Base-by-base conservation (phyloP, 2,329 filamentous ascomycete genomes). In the Amylocarpus encephaloides region DNA sequence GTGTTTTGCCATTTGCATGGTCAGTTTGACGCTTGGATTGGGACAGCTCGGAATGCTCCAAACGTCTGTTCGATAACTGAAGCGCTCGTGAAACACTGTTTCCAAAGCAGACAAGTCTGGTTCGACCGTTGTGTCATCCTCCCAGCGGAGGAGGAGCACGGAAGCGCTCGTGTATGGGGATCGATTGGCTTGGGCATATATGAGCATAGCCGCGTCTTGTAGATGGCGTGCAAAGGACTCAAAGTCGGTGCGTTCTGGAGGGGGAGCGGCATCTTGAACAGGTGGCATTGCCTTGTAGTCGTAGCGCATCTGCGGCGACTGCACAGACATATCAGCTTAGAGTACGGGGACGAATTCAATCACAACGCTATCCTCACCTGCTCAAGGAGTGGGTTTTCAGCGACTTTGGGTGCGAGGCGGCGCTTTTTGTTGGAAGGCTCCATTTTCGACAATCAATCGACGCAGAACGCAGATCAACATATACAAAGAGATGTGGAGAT, bases 161-260 rank as follows among this genome's bases (percentile, higher is more conserved):
- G 79, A 82, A 12, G 80, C 79, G 49, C 73, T 75, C 15, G 70
- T 73, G 57, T 85, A 82, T 19, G 74, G 74, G 2, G 73, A 72
- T 51, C 73, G 74, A 61, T 82, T 77, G 41, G 78, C 78, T 66
- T 83, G 80, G 55, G 78, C 74, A 63, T 82, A 79, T 58, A 85
- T 82, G 60, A 82, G 71, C 75, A 83, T 82, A 56, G 81, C 80
- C 44, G 80, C 81, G 73, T 84, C 81, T 63, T 85, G 81, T 40
- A 85, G 73, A 68, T 85, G 81, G 42, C 80, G 75, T 52, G 80
- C 81, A 63, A 84, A 84, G 47, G 78, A 75, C 66, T 84, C 81
- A 67, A 84, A 85, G 60, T 83, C 80, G 67, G 57, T 62, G 46
- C 64, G 61, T 51, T 67, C 65, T 43, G 62, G 57, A 52, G 63